Percentiles rank a stretch among this genome's conserved stretches.
These are phyloP conservation scores for Terfezia claveryi DNA, from an alignment of 495 filamentous ascomycete species.

Conservation along the genomic window DNA sequence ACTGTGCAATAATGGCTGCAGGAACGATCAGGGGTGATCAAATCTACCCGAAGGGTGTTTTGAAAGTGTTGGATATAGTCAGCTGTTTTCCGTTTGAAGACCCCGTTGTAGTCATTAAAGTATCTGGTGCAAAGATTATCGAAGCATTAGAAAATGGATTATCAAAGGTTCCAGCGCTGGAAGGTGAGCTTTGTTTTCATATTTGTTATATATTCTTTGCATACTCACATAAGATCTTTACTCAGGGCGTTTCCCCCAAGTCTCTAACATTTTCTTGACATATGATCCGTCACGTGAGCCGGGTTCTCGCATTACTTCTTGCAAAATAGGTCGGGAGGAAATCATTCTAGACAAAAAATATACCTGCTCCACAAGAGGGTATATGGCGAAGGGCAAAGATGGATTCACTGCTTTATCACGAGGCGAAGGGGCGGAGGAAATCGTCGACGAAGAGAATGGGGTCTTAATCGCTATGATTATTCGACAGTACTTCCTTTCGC, in stretches of 20 bases:
- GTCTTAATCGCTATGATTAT: constrained; percentile 64
- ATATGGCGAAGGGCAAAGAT: constrained; percentile 67
- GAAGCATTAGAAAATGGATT: constrained; percentile 68
- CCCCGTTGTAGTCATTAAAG: constrained; percentile 54
- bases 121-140: constrained; percentile 41
- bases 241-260: constrained; percentile 44
- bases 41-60: constrained; percentile 58
- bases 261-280: constrained; percentile 53
- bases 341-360: constrained; percentile 41
- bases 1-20: constrained; percentile 65
- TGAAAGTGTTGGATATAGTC: constrained; percentile 52
- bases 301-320: constrained; percentile 39
- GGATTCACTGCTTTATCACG: constrained; percentile 54
- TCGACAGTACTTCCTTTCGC: constrained; percentile 68
- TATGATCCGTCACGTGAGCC: constrained; percentile 39
- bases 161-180: constrained; percentile 55
- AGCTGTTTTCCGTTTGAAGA: constrained; percentile 86
- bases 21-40: constrained; percentile 84
- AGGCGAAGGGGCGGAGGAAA: constrained; percentile 48
- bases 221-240: background rate
- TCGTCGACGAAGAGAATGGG: constrained; percentile 68
- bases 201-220: background rate
- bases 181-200: constrained; percentile 30
- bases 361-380: constrained; percentile 39
- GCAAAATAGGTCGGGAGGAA: constrained; percentile 34